Evolutionary conservation across 805 yeast species (phyloP).

Genomic region (Candida ficus): DNA sequence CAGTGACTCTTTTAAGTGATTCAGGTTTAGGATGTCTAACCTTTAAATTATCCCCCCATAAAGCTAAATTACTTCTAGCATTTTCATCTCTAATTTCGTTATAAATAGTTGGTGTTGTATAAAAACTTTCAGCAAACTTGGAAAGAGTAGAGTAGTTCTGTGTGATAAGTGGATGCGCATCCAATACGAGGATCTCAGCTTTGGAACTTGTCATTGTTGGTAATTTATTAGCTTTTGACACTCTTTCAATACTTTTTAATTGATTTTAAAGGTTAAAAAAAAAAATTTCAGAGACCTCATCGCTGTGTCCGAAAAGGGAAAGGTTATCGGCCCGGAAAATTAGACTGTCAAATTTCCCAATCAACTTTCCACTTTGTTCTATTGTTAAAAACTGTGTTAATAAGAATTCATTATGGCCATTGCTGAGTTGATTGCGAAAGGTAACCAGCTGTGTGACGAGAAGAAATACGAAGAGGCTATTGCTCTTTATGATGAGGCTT

Average conservation of each 20-base stretch:
- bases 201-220: conserved; percentile 4
- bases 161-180: conserved; percentile 93
- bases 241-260: no score
- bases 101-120: conserved; percentile 88
- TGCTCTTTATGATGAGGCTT: conserved; percentile 29
- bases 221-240: no score
- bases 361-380: background rate
- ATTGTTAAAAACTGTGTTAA: background rate
- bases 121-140: conserved; percentile 64
- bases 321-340: background rate
- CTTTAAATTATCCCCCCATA: conserved; percentile 72
- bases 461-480: conserved; percentile 41
- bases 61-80: conserved; percentile 68
- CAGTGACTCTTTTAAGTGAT: conserved; percentile 58
- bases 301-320: conserved; percentile 4
- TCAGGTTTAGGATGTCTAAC: conserved; percentile 73
- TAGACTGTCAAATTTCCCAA: no score
- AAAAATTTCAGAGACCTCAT: conserved; percentile 8
- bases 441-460: conserved; percentile 35
- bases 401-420: conserved; percentile 25
- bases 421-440: conserved; percentile 29
- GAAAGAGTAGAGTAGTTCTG: conserved; percentile 73
- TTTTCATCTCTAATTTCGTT: conserved; percentile 82
- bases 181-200: conserved; percentile 55
- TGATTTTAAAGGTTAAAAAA: background rate